Evolutionary conservation across 441 rosid species (phyloP), one percentile per base, ranked within the genome.

Genomic region (Mallotus repandus): DNA sequence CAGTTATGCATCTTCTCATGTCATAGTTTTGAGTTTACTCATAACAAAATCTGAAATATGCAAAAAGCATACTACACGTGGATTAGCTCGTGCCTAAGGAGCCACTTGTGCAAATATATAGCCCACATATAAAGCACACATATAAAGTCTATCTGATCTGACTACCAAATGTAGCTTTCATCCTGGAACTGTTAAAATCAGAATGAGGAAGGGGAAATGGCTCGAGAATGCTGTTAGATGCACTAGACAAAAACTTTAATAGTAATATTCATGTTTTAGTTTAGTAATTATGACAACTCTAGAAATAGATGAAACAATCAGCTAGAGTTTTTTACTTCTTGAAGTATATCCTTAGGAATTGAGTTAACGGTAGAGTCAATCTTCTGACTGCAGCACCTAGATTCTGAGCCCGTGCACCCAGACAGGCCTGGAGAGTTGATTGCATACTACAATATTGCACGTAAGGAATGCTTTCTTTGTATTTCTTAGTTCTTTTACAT

Each of bases 371-470:
- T 18, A 19, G 64, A 19, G 21, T 16, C 10, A 12, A 57, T 63
- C 35, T 63, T 77, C 49, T 58, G 68, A 81, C 78, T 80, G 82
- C 86, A 96, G 99, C 97, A 96, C 81, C 81, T 93, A 84, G 93
- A 93, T 85, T 85, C 79, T 75, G 85, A 83, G 79, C 91, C 87
- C 41, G 88, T 95, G 69, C 79, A 82, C 45, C 76, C 93, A 80
- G 98, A 91, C 79, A 91, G 96, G 78, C 98, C 97, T 62, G 97
- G 98, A 67, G 99, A 96, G 77, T 69, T 93, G 79, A 89, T 86
- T 72, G 98, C 98, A 7, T 96, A 93, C 88, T 96, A 93, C 83
- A 91, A 90, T 77, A 96, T 96, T 82, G 96, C 98, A 71, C 79
- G 99, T 96, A 87, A 86, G 88, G 67, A 71, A 74, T 79, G 16